A percentile compares a stretch with the other conserved stretches of the same genome.
phyloP scores from a whole-genome alignment of 345 rosid genomes.

The Eucalyptus fibrosa region DNA sequence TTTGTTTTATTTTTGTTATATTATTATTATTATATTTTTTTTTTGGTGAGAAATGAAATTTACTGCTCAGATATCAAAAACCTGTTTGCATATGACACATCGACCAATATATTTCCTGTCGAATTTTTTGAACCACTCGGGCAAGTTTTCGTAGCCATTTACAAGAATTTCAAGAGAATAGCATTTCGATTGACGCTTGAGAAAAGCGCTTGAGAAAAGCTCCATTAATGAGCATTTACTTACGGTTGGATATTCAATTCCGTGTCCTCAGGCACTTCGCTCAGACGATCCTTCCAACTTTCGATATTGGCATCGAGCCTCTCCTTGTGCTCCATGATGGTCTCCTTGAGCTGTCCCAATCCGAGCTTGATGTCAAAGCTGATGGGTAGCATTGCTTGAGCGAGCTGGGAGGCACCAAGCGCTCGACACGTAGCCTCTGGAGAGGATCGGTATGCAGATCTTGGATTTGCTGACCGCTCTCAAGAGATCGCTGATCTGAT shows the following conservation, averaged over 20 bases:
- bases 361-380: fast-evolving
- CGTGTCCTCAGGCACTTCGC: not conserved
- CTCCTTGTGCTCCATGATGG: fast-evolving
- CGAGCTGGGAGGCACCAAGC: too few species aligned
- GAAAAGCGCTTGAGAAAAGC: not conserved
- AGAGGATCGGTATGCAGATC: too few species aligned
- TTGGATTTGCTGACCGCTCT: too few species aligned
- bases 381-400: too few species aligned
- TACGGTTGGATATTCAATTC: not conserved
- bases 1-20: too few species aligned
- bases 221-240: not conserved
- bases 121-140: not conserved
- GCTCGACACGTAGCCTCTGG: too few species aligned
- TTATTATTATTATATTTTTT: fast-evolving
- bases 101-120: not conserved
- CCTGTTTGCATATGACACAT: not conserved
- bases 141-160: not conserved
- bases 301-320: not conserved
- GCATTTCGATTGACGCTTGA: not conserved
- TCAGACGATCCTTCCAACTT: not conserved
- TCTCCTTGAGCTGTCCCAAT: not conserved
- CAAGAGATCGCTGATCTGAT: too few species aligned
- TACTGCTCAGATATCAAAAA: not conserved
- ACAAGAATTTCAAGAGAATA: not conserved
- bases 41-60: too few species aligned